Conservation (phyloP, 768 basidiomycete species). For the Tylopilus sp. region DNA sequence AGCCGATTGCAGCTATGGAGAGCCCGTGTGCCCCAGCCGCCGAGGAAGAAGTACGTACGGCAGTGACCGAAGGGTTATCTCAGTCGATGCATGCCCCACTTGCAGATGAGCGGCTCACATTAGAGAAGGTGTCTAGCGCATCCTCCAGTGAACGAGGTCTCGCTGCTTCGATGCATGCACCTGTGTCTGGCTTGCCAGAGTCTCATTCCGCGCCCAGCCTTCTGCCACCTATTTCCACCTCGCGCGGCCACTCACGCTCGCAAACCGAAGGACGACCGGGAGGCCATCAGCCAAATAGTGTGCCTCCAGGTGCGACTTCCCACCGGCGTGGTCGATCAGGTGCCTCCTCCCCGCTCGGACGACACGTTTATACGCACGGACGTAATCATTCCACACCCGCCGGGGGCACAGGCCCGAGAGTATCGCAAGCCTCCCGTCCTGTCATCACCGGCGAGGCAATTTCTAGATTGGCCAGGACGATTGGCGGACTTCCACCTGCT, state of each 20-base stretch:
- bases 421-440: conserved; percentile 51
- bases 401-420: conserved; percentile 36
- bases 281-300: conserved; percentile 25
- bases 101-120: conserved; percentile 13
- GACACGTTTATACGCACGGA: conserved; percentile 34
- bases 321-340: conserved; percentile 41
- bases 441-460: conserved; percentile 72
- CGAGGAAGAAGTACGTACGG: conserved; percentile 13
- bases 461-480: conserved; percentile 59
- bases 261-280: conserved; percentile 51
- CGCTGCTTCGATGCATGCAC: conserved; percentile 56
- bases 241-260: conserved; percentile 48
- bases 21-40: conserved; percentile 9
- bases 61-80: conserved; percentile 21
- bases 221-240: conserved; percentile 31
- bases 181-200: conserved; percentile 36
- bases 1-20: conserved; percentile 35
- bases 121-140: conserved; percentile 15
- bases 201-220: conserved; percentile 34
- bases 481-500: conserved; percentile 38
- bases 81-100: conserved; percentile 27
- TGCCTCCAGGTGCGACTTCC: conserved; percentile 2
- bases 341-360: conserved; percentile 42
- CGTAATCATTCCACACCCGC: conserved; percentile 66
- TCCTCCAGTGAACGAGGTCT: conserved; percentile 36